Conservation (phyloP, 106 monocot genomes). For the Apostasia shenzhenica region DNA sequence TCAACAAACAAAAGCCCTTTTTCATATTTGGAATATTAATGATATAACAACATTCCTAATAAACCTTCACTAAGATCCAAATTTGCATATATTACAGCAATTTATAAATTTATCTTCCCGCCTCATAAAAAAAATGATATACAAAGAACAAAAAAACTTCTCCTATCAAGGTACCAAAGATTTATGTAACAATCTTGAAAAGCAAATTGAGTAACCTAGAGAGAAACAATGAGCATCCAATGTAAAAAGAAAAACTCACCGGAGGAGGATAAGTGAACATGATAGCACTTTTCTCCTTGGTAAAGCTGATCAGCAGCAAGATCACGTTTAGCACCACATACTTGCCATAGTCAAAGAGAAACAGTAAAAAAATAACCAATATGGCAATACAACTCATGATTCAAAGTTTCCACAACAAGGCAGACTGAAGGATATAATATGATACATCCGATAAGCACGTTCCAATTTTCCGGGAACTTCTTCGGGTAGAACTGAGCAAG, state of each 20-base stretch:
- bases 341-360: constrained; percentile 54
- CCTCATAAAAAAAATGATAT: too few relatives aligned
- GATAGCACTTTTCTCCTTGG: constrained; percentile 92
- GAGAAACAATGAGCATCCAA: too few relatives aligned
- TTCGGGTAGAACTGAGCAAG: constrained; percentile 92
- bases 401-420: neutral
- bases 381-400: neutral
- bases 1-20: too few relatives aligned
- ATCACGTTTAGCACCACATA: constrained; percentile 80
- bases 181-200: too few relatives aligned
- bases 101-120: too few relatives aligned
- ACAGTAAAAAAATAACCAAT: constrained; percentile 2
- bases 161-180: too few relatives aligned
- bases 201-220: too few relatives aligned
- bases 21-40: too few relatives aligned
- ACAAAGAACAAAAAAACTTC: too few relatives aligned
- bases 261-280: constrained; percentile 87
- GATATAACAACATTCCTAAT: too few relatives aligned
- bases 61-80: too few relatives aligned
- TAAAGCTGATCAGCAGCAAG: constrained; percentile 66
- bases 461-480: constrained; percentile 89
- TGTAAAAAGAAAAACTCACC: constrained; percentile 30
- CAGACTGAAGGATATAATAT: constrained; percentile 71
- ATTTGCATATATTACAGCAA: too few relatives aligned
- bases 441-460: constrained; percentile 82